Percentiles rank a stretch among this genome's conserved stretches.
These are phyloP conservation scores for Globisporangium parvum DNA, from an alignment of 352 stramenopile genomes.

Conservation along the genomic window DNA sequence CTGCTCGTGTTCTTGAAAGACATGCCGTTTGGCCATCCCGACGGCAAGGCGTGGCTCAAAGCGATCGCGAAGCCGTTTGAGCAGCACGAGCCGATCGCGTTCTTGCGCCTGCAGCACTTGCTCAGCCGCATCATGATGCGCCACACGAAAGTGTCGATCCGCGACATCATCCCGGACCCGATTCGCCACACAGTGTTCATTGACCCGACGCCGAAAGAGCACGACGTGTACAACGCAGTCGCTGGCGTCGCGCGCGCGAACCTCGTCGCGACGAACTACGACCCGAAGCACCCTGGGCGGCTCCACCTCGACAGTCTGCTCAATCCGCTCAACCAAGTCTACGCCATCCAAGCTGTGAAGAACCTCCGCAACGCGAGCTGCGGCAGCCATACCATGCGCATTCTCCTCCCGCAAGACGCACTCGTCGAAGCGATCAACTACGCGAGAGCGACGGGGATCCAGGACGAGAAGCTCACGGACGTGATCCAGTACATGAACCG, in stretches of 20 bases:
- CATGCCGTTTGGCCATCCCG: conserved; percentile 66
- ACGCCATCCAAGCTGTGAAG: conserved; percentile 44
- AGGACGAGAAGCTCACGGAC: conserved; percentile 30
- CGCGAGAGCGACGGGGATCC: conserved; percentile 30
- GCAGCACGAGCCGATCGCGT: conserved; percentile 40
- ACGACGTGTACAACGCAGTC: conserved; percentile 68
- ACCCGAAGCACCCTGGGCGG: conserved; percentile 48
- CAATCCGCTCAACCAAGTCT: conserved; percentile 62
- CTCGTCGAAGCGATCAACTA: conserved; percentile 62
- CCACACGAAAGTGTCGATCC: conserved; percentile 92
- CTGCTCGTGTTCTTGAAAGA: conserved; percentile 91
- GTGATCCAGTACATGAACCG: conserved; percentile 54
- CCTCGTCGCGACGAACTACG: conserved; percentile 72
- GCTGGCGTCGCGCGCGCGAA: conserved; percentile 57
- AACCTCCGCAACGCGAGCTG: conserved; percentile 64
- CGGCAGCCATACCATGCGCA: conserved; percentile 37
- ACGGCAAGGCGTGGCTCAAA: conserved; percentile 73
- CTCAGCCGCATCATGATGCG: conserved; percentile 92
- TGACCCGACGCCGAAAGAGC: conserved; percentile 61
- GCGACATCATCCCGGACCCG: conserved; percentile 43
- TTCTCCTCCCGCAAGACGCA: conserved; percentile 30
- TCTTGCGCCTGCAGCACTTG: conserved; percentile 74
- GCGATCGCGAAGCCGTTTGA: conserved; percentile 75
- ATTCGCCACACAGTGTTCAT: conserved; percentile 46
- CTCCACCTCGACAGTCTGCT: conserved; percentile 66